phyloP scores from a whole-genome alignment of 2,329 filamentous ascomycete genomes.

The Phialophora macrospora region DNA sequence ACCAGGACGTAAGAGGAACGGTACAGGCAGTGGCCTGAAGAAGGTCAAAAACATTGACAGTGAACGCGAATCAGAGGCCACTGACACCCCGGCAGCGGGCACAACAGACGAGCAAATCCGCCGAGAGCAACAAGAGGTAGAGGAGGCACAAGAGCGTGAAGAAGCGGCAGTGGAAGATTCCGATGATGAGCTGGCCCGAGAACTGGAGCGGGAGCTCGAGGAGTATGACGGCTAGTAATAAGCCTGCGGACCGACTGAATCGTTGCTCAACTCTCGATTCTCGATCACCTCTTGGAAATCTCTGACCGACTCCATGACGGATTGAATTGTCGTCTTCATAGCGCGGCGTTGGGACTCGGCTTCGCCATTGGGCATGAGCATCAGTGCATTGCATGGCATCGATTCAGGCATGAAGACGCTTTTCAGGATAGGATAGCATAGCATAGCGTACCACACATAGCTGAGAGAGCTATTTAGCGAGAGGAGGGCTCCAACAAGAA shows the following conservation, averaged over 20 bases:
- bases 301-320: neutral
- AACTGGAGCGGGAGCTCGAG: conserved; percentile 66
- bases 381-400: conserved; percentile 1
- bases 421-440: neutral
- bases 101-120: conserved; percentile 39
- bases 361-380: conserved; percentile 10
- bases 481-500: neutral
- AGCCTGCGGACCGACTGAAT: neutral
- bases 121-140: conserved; percentile 40
- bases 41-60: conserved; percentile 30
- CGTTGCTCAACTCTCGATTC: neutral
- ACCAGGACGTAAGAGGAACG: conserved; percentile 40
- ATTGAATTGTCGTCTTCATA: conserved; percentile 19
- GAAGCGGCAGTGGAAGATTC: conserved; percentile 48
- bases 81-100: conserved; percentile 19
- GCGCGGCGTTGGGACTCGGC: conserved; percentile 25
- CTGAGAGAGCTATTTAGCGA: neutral
- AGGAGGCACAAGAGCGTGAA: conserved; percentile 41
- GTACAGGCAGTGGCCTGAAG: conserved; percentile 32
- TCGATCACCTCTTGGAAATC: neutral
- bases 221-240: conserved; percentile 35
- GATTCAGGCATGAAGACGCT: conserved; percentile 1
- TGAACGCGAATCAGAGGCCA: conserved; percentile 22
- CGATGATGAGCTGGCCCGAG: conserved; percentile 56
- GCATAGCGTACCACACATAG: neutral